phyloP scores from a whole-genome alignment of 1,139 yeast species.

The Geotrichum cucujoidarum region DNA sequence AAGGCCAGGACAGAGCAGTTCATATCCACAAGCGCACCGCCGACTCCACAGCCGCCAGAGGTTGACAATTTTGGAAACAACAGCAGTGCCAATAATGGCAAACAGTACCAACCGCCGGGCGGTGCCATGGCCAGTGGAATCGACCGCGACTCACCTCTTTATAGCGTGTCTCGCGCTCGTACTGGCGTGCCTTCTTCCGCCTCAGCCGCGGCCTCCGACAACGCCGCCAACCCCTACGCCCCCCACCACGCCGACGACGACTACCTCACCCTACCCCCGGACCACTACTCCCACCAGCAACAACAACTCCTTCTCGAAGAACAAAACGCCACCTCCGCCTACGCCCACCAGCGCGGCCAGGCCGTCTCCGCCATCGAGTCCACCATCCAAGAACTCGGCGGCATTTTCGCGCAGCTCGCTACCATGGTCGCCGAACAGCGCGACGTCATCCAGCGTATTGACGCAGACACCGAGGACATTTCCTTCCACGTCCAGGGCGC shows the following conservation, averaged over 20 bases:
- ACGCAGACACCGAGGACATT: slow-evolving; percentile 91
- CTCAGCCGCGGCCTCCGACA: not conserved
- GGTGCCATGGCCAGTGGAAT: slow-evolving; percentile 18
- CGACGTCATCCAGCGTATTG: slow-evolving; percentile 91
- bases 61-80: slow-evolving; percentile 1
- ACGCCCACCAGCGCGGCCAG: slow-evolving; percentile 74
- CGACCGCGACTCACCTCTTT: slow-evolving; percentile 18
- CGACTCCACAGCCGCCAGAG: slow-evolving; percentile 26
- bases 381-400: slow-evolving; percentile 94
- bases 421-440: slow-evolving; percentile 98
- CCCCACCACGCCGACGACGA: slow-evolving; percentile 30
- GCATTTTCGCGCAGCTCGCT: slow-evolving; percentile 87
- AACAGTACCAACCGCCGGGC: slow-evolving; percentile 31
- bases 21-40: slow-evolving; percentile 47
- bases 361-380: slow-evolving; percentile 96
- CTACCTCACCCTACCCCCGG: slow-evolving; percentile 45
- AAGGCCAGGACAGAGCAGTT: slow-evolving; percentile 83
- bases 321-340: slow-evolving; percentile 48
- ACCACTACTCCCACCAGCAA: slow-evolving; percentile 75
- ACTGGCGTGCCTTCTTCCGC: not conserved
- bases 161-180: slow-evolving; percentile 16
- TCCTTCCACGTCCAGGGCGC: slow-evolving; percentile 87
- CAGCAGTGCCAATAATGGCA: slow-evolving; percentile 19
- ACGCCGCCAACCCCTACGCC: slow-evolving; percentile 35
- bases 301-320: slow-evolving; percentile 59